Conservation (phyloP, 2,329 filamentous ascomycete species). For the Zasmidium cellare region DNA sequence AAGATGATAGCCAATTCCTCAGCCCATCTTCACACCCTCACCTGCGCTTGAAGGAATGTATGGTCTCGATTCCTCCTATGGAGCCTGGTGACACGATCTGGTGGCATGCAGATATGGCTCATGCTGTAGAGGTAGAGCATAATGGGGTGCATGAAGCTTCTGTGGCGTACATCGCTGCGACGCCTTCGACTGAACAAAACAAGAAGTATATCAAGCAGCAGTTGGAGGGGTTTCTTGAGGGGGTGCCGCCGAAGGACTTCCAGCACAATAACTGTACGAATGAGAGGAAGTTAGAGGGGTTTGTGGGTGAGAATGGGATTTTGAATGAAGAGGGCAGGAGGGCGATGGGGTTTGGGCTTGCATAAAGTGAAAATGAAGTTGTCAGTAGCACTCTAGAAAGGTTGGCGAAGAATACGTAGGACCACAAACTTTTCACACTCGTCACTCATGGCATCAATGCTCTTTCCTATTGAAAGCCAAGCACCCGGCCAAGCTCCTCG, state of each 20-base stretch:
- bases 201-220: constrained; percentile 18
- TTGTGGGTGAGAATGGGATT: constrained; percentile 7
- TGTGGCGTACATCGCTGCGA: constrained; percentile 14
- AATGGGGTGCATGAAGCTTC: constrained; percentile 9
- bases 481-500: constrained; percentile 25
- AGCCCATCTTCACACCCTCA: constrained; percentile 13
- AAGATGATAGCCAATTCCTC: constrained; percentile 8
- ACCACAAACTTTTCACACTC: background rate
- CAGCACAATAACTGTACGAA: background rate
- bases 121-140: constrained; percentile 14
- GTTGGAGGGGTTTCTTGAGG: constrained; percentile 3
- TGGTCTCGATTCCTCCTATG: constrained; percentile 13
- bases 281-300: constrained; percentile 7
- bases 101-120: constrained; percentile 14
- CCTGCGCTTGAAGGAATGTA: constrained; percentile 13
- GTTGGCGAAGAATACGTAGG: too few relatives aligned
- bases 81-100: constrained; percentile 12
- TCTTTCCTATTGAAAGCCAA: constrained; percentile 25
- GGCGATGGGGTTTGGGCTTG: constrained; percentile 7
- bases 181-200: constrained; percentile 13
- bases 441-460: background rate
- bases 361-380: too few relatives aligned
- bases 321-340: constrained; percentile 8
- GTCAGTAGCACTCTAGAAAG: too few relatives aligned
- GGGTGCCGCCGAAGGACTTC: constrained; percentile 7